phyloP scores from a whole-genome alignment of 169 alveolate genomes.

The Plasmodium gaboni region DNA sequence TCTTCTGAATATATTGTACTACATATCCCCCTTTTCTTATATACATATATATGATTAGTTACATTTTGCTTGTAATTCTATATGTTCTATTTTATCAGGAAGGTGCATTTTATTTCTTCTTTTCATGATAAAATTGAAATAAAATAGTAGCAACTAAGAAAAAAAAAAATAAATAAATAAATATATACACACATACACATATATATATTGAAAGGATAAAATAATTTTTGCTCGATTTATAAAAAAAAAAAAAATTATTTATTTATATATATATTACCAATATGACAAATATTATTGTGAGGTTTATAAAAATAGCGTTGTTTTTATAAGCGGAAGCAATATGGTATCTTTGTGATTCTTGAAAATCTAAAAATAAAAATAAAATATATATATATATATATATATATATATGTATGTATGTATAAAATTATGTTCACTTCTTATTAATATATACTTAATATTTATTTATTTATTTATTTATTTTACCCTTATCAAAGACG shows the following conservation, averaged over 20 bases:
- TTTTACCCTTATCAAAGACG: slow-evolving; percentile 43
- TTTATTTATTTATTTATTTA: not conserved
- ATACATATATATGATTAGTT: not conserved
- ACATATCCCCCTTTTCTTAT: no score
- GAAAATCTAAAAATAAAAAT: slow-evolving; percentile 11
- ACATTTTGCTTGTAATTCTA: slow-evolving; percentile 42
- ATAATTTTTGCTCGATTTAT: no score
- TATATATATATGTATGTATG: not conserved
- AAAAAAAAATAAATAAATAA: not conserved
- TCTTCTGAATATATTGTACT: no score
- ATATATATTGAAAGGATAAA: not conserved
- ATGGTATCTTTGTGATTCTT: not conserved
- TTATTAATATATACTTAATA: not conserved
- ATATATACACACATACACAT: not conserved
- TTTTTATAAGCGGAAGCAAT: slow-evolving; percentile 22
- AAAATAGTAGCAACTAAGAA: slow-evolving; percentile 24
- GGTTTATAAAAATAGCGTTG: slow-evolving; percentile 47
- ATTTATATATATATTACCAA: slow-evolving; percentile 14
- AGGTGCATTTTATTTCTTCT: slow-evolving; percentile 21
- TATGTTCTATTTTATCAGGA: slow-evolving; percentile 35
- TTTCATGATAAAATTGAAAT: slow-evolving; percentile 21
- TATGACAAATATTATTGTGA: slow-evolving; percentile 25
- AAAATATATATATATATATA: not conserved
- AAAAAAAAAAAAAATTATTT: not conserved
- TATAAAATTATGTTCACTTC: not conserved